Percentiles rank a stretch among this genome's conserved stretches.
These are phyloP conservation scores for Naganishia albida DNA, from an alignment of 1,284 basidiomycete species.

Conservation along the genomic window DNA sequence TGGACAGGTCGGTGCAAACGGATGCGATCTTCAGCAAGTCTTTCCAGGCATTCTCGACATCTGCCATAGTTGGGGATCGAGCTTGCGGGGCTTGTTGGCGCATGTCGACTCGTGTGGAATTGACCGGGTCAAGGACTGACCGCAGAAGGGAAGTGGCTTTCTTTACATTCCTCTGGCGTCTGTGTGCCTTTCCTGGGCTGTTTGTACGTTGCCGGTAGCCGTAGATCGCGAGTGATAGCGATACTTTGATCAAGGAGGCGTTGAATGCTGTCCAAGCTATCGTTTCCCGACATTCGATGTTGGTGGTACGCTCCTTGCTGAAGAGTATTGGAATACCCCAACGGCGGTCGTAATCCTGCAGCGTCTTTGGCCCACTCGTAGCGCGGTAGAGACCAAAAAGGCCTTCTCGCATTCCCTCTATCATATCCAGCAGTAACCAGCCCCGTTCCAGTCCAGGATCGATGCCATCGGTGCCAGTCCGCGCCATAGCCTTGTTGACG, in stretches of 20 bases:
- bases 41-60: background rate
- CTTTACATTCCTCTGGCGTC: background rate
- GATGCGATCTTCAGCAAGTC: background rate
- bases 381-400: background rate
- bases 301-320: background rate
- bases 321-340: background rate
- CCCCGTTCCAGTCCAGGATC: background rate
- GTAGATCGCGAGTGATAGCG: background rate
- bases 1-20: background rate
- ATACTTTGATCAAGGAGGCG: conserved; percentile 1
- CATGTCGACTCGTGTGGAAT: background rate
- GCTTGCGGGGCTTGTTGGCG: background rate
- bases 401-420: background rate
- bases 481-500: background rate
- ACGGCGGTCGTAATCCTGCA: background rate
- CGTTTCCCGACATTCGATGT: background rate
- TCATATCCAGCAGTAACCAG: background rate
- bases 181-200: background rate
- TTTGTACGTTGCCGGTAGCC: background rate
- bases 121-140: no score
- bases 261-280: background rate
- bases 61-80: background rate
- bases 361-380: background rate
- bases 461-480: background rate
- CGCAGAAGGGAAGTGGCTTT: background rate